Percentiles rank a stretch among this genome's conserved stretches.
phyloP scores from a whole-genome alignment of 2,329 filamentous ascomycete species.

The Fusarium siculi region DNA sequence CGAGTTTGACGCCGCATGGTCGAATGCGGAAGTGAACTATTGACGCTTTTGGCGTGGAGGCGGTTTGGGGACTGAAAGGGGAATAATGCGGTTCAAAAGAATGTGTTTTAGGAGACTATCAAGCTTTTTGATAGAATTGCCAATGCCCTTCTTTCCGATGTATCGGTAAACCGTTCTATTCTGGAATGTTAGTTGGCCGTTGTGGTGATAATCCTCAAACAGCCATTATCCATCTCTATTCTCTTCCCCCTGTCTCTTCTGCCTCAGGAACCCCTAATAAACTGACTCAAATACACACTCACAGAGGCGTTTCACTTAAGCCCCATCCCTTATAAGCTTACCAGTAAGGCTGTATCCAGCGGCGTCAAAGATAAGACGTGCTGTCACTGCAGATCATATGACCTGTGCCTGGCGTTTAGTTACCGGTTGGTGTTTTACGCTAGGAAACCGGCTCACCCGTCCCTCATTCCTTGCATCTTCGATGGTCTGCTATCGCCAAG shows the following conservation, averaged over 20 bases:
- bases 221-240: neutral
- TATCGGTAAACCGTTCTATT: neutral
- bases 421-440: neutral
- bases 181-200: neutral
- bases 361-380: neutral
- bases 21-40: slow-evolving; percentile 14
- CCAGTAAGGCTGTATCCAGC: neutral
- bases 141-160: neutral
- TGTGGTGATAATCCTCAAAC: neutral
- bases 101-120: neutral
- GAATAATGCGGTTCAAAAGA: neutral
- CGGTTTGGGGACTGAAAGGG: neutral
- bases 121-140: neutral
- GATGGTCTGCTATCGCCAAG: neutral
- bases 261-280: no score
- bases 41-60: neutral
- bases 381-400: neutral
- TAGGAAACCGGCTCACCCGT: neutral
- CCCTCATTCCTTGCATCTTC: neutral
- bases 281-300: neutral
- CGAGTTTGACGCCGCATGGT: slow-evolving; percentile 25
- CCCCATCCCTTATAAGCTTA: neutral
- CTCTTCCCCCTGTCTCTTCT: neutral
- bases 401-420: neutral
- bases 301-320: neutral